Conservation (phyloP, 2,329 filamentous ascomycete genomes). For the Colletotrichum horii region DNA sequence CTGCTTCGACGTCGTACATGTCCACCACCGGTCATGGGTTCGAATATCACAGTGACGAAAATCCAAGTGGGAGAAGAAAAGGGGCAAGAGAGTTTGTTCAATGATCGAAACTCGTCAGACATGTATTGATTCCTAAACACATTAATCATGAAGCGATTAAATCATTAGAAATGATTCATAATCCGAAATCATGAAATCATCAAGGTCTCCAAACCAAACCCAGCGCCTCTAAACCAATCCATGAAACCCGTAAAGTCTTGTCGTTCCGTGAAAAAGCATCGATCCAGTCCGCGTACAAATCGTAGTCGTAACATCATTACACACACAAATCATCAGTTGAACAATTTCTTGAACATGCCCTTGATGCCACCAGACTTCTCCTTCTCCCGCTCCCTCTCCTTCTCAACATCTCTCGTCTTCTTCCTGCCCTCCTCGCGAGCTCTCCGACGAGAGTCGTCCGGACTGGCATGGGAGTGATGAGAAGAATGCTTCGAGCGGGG, state of each 20-base stretch:
- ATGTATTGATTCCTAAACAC: background rate
- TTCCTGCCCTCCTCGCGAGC: background rate
- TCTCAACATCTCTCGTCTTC: constrained; percentile 21
- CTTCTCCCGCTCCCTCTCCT: constrained; percentile 29
- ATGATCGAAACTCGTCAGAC: background rate
- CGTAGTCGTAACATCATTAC: constrained; percentile 16
- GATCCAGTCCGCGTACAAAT: constrained; percentile 38
- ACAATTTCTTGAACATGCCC: constrained; percentile 42
- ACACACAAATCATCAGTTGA: constrained; percentile 27
- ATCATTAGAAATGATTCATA: background rate
- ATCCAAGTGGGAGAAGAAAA: background rate
- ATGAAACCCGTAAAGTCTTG: background rate
- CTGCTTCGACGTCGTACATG: background rate
- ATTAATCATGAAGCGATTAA: constrained; percentile 1
- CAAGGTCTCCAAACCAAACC: background rate
- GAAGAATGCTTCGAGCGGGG: constrained; percentile 30
- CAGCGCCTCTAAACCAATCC: background rate
- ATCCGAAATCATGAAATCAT: background rate
- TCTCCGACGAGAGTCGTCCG: constrained; percentile 20
- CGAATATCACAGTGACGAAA: background rate
- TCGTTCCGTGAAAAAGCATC: background rate
- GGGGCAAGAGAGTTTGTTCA: background rate
- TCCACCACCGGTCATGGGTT: background rate
- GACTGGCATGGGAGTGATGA: background rate
- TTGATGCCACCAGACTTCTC: constrained; percentile 38